A percentile compares a stretch with the other conserved stretches of the same genome.
phyloP scores from a whole-genome alignment of 805 yeast species.

The Barnettozyma pratensis region DNA sequence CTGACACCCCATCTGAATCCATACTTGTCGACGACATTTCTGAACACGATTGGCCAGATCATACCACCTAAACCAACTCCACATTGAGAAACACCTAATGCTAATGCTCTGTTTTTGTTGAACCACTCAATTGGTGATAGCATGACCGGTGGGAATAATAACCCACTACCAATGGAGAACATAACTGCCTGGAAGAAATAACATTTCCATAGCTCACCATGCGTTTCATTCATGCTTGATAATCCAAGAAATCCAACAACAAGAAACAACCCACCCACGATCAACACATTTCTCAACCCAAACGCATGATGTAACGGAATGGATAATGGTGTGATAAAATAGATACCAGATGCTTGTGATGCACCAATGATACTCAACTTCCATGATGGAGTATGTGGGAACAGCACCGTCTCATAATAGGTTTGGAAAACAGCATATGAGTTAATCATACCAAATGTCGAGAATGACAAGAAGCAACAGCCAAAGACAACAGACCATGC shows the following conservation, averaged over 20 bases:
- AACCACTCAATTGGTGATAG: conserved; percentile 69
- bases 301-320: conserved; percentile 18
- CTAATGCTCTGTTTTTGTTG: conserved; percentile 50
- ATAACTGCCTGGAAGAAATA: conserved; percentile 22
- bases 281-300: conserved; percentile 14
- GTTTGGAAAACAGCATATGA: conserved; percentile 22
- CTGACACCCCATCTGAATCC: conserved; percentile 20
- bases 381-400: conserved; percentile 12
- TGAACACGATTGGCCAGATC: conserved; percentile 26
- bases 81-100: conserved; percentile 41
- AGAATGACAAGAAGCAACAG: conserved; percentile 13
- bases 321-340: conserved; percentile 13
- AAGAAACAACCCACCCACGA: conserved; percentile 10
- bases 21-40: conserved; percentile 12
- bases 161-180: conserved; percentile 29
- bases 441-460: conserved; percentile 22
- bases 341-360: conserved; percentile 20
- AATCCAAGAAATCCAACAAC: conserved; percentile 17
- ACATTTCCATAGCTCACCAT: conserved; percentile 22
- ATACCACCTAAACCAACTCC: conserved; percentile 55
- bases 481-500: conserved; percentile 21
- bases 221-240: conserved; percentile 8
- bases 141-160: conserved; percentile 52
- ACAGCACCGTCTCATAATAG: conserved; percentile 19
- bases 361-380: conserved; percentile 22